Evolutionary conservation across 768 basidiomycete genomes (phyloP).

Genomic region (Pleurotus eryngii): DNA sequence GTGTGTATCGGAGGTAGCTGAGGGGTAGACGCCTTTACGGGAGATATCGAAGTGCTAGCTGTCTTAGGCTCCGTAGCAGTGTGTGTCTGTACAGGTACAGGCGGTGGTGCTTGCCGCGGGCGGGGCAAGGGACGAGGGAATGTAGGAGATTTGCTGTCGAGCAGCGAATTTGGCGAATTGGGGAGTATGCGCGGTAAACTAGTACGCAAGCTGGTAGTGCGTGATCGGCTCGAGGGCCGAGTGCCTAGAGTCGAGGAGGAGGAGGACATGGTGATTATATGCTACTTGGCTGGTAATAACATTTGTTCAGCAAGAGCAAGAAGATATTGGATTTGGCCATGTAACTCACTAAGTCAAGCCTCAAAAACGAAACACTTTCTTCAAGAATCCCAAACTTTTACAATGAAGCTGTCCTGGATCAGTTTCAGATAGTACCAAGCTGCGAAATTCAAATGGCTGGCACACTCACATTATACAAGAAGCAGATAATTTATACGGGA

Average conservation of each 20-base stretch:
- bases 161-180: not conserved
- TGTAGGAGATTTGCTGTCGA: not conserved
- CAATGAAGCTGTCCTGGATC: not conserved
- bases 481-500: not conserved
- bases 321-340: too few species aligned
- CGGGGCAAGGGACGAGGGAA: constrained; percentile 2
- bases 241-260: not conserved
- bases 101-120: not conserved
- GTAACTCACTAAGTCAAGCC: not conserved
- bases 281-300: not conserved
- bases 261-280: not conserved
- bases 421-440: not conserved
- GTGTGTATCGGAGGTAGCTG: not conserved
- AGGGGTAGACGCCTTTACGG: not conserved
- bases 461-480: not conserved
- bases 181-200: not conserved
- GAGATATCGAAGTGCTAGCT: not conserved
- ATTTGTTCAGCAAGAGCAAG: not conserved
- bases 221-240: not conserved
- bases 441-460: not conserved
- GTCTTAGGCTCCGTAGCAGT: not conserved
- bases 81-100: not conserved
- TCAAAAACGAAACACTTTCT: not conserved
- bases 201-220: not conserved
- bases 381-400: not conserved